Base-by-base conservation (phyloP, 345 rosid genomes). In the Arabis hirsuta region DNA sequence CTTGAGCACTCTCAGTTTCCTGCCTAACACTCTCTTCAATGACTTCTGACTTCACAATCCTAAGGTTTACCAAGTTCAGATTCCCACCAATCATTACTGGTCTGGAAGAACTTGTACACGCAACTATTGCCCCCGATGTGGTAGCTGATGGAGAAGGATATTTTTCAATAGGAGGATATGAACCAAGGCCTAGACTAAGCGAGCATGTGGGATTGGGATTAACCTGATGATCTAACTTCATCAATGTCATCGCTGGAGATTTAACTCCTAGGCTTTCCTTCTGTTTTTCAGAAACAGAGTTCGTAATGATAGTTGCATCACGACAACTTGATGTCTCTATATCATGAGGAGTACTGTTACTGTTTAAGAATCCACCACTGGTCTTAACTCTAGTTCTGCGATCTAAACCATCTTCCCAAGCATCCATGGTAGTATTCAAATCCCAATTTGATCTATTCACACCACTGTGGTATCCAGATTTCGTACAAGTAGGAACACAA, bases 361-460 rank as follows among this genome's bases (percentile, higher is more conserved):
- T 59, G 32, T 66, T 78, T 47, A 73, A 72, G 47, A 56, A 64
- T 7, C 43, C 42, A 65, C 45, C 74, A 66, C 52, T 59, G 41
- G 81, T 72, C 66, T 71, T 61, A 75, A 71, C 76, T 31, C 58
- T 67, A 65, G 71, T 67, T 20, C 20, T 72, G 73, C 80, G 81
- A 65, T 71, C 65, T 42, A 38, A 56, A 80, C 80, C 48, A 69
- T 73, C 88, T 78, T 81, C 90, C 96, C 96, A 90, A 51, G 80
- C 76, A 87, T 92, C 98, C 96, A 90, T 86, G 55, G 92, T 86
- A 26, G 87, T 87, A 80, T 90, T 92, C 80, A 92, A 82, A 74
- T 92, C 96, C 96, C 96, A 92, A 34, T 86, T 88, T 53, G 86
- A 81, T 82, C 96, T 82, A 69, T 79, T 82, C 48, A 84, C 63